Base-by-base conservation (phyloP, 345 rosid species). In the Murraya paniculata region DNA sequence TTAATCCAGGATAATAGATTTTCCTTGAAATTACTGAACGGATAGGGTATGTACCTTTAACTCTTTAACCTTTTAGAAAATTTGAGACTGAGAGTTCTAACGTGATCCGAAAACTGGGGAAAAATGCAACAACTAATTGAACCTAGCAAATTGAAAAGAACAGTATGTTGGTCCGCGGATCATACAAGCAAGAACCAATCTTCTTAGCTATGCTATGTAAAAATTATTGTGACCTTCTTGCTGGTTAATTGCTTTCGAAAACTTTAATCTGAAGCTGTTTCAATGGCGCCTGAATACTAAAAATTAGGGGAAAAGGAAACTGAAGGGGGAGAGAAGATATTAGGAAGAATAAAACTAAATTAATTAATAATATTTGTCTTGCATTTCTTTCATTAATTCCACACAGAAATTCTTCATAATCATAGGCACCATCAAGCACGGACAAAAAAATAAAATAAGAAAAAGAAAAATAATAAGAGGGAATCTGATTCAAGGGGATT, bases 401-500 rank as follows among this genome's bases (percentile, higher is more conserved):
- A 79, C 84, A 79, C 59, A 35, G 69, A 80, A 78, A 65, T 58
- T 81, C 77, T 59, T 83, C 72, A 31, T 72, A 71, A 75, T 83
- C 72, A 31, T 68, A 71, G 78, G 72, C 71, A 72, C 45, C 71
- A 76, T 66, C 78, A 77, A 80, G 9, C 67, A 55, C 27, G 35
- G 64, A 79, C 50, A 21, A 73, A 38, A 27, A 77, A 30, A 39
- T 39, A 22, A 33, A 57, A 7, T 39, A 38, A 18, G 9, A n/a
- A 78, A 60, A 57, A 30, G 19, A 33, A 58, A 22, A 61, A 64
- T 56, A 36, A 68, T 39, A 60, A 28, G 67, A 50, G 31, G 45
- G 27, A 77, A 74, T 35, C 75, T 25, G 70, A 50, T 80, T 84
- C 82, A 89, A 55, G 87, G 86, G 64, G 88, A 86, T 72, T 75